These are phyloP conservation scores for Tetrapisispora fleetii DNA, from an alignment of 805 yeast genomes.

Conservation along the genomic window DNA sequence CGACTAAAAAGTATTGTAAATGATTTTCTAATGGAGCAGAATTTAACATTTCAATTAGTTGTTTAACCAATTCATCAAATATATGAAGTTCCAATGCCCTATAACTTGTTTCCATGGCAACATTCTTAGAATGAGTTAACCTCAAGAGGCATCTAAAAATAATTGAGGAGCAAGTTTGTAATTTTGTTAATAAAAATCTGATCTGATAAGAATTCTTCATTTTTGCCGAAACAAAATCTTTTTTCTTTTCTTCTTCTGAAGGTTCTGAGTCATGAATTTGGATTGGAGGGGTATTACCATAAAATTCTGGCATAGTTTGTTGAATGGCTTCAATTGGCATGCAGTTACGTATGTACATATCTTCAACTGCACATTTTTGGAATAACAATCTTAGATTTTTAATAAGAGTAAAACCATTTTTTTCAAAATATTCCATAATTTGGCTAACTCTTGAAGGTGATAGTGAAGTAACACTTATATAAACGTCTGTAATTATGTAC, in stretches of 20 bases:
- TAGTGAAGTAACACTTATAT: conserved; percentile 42
- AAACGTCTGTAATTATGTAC: conserved; percentile 45
- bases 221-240: conserved; percentile 44
- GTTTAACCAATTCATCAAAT: conserved; percentile 26
- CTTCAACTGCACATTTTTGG: conserved; percentile 47
- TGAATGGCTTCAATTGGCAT: conserved; percentile 40
- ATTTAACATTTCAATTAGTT: conserved; percentile 24
- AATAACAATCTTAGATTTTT: conserved; percentile 37
- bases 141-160: conserved; percentile 36
- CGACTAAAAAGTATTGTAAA: conserved; percentile 29
- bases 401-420: conserved; percentile 34
- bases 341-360: conserved; percentile 38
- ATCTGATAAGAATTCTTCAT: conserved; percentile 53
- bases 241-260: conserved; percentile 24
- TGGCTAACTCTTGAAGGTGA: conserved; percentile 35
- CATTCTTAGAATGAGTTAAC: conserved; percentile 36
- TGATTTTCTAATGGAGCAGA: conserved; percentile 15
- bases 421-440: conserved; percentile 19
- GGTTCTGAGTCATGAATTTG: conserved; percentile 39
- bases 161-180: conserved; percentile 37
- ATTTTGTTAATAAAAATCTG: conserved; percentile 39
- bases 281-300: conserved; percentile 34
- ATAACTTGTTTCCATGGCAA: conserved; percentile 20
- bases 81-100: conserved; percentile 36
- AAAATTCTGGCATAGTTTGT: conserved; percentile 29